phyloP scores from a whole-genome alignment of 2,329 filamentous ascomycete species.

The Cercospora sp. region DNA sequence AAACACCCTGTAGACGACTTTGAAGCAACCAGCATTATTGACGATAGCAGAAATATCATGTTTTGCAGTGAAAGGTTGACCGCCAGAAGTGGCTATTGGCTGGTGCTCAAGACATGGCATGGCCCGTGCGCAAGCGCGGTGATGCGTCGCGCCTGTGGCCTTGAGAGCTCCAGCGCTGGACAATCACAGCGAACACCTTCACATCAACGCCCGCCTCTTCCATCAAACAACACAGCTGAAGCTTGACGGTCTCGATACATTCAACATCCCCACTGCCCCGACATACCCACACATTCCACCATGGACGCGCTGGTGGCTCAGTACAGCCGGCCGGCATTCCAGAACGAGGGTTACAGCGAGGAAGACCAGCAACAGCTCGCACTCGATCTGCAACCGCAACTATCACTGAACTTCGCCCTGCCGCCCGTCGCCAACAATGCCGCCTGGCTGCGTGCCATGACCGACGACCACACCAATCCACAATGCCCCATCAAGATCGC shows the following conservation, averaged over 20 bases:
- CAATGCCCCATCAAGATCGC: slow-evolving; percentile 99
- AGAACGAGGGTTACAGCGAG: slow-evolving; percentile 73
- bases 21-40: neutral
- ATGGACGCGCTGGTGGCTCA: slow-evolving; percentile 95
- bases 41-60: neutral
- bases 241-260: neutral
- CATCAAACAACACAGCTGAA: neutral
- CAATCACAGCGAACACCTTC: slow-evolving; percentile 7
- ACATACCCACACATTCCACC: slow-evolving; percentile 24
- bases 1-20: neutral
- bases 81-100: slow-evolving; percentile 1
- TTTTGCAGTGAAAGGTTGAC: neutral
- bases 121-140: slow-evolving; percentile 10
- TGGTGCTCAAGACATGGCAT: slow-evolving; percentile 4
- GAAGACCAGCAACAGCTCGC: slow-evolving; percentile 62
- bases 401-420: slow-evolving; percentile 92
- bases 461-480: slow-evolving; percentile 95
- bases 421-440: slow-evolving; percentile 88
- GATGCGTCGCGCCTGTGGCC: slow-evolving; percentile 21
- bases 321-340: slow-evolving; percentile 78
- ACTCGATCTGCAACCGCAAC: slow-evolving; percentile 67
- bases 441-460: slow-evolving; percentile 92
- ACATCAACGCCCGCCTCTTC: slow-evolving; percentile 8
- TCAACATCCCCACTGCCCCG: neutral
- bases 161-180: neutral